Conservation (phyloP, 176 grass and related monocot genomes). For the Paspalum notatum region DNA sequence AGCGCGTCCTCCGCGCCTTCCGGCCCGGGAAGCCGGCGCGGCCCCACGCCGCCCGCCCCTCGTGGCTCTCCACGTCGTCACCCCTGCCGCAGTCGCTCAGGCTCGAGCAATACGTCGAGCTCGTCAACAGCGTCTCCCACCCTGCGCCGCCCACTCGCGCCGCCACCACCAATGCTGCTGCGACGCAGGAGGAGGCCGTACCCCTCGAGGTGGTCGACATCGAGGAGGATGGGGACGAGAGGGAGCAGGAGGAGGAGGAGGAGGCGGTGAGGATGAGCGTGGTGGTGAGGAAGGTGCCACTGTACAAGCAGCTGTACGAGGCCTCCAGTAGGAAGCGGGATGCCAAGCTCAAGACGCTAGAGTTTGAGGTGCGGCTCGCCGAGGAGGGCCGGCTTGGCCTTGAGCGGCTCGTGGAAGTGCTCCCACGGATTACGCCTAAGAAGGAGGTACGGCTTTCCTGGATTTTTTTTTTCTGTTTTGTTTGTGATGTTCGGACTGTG, state of each 20-base stretch:
- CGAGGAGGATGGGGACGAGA: conserved; percentile 44
- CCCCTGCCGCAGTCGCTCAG: conserved; percentile 21
- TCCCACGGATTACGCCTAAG: conserved; percentile 18
- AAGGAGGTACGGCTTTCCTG: conserved; percentile 41
- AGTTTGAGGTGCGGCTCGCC: conserved; percentile 51
- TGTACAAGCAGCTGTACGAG: conserved; percentile 55
- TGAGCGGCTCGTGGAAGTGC: neutral
- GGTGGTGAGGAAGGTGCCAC: conserved; percentile 30
- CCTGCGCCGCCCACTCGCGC: neutral
- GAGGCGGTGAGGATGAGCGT: conserved; percentile 8
- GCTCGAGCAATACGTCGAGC: conserved; percentile 50
- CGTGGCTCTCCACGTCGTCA: neutral
- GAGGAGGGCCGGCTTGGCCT: conserved; percentile 47
- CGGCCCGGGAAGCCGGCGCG: conserved; percentile 21
- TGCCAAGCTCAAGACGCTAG: conserved; percentile 45
- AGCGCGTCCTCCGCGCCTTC: conserved; percentile 51
- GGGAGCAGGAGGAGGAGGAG: conserved; percentile 12
- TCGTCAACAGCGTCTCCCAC: conserved; percentile 48
- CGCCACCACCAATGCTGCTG: conserved; percentile 1
- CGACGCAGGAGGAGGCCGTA: neutral
- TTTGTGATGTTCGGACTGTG: neutral
- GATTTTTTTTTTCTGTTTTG: neutral
- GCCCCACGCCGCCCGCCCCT: neutral
- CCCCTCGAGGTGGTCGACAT: conserved; percentile 33
- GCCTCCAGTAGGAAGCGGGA: conserved; percentile 52